Base-by-base conservation (phyloP, 352 stramenopile genomes). In the Peronospora destructor region DNA sequence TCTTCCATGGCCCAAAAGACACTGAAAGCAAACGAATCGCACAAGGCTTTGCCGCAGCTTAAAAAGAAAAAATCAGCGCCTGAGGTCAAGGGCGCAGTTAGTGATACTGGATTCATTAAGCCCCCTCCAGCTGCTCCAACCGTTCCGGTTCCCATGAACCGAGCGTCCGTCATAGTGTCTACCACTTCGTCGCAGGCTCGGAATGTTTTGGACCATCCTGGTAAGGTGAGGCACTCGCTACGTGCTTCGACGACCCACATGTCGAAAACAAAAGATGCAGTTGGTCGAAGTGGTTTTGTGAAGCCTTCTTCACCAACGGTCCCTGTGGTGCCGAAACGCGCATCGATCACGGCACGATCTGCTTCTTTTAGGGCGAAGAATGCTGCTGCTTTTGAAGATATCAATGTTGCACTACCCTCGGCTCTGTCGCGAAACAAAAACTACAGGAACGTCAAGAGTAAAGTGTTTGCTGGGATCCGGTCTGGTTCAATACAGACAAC, bases 381-480 rank as follows among this genome's bases (percentile, higher is more conserved):
- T 32, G 26, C 55, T 9, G 39, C 52, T 23, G 62, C 62, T 17
- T 13, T 44, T 6, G 50, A 63, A 4, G 51, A 51, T 12, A 26
- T 42, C 10, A 35, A 25, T 1, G 6, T 36, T 0, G 2, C 56
- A 21, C 10, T 44, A 5, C 25, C 52, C 6, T 47, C 46, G 14
- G 12, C 21, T 45, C 35, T 45, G 5, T 9, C 35, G 14, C 56
- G 61, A 23, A 77, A 61, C 34, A 78, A 70, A 35, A 66, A 53
- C 34, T 80, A 79, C 32, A 59, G 62, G 1, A 74, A 66, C 26
- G 60, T 85, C n/a, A 66, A 78, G 37, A 82, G 66, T 47, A 85
- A 80, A 17, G 68, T 82, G 8, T 52, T 64, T 12, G 52, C 62
- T 41, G 47, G 47, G 4, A 56, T 72, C 10, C 36, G 60, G 19